Conservation (phyloP, 495 filamentous ascomycete genomes). For the Usnea hakonensis region DNA sequence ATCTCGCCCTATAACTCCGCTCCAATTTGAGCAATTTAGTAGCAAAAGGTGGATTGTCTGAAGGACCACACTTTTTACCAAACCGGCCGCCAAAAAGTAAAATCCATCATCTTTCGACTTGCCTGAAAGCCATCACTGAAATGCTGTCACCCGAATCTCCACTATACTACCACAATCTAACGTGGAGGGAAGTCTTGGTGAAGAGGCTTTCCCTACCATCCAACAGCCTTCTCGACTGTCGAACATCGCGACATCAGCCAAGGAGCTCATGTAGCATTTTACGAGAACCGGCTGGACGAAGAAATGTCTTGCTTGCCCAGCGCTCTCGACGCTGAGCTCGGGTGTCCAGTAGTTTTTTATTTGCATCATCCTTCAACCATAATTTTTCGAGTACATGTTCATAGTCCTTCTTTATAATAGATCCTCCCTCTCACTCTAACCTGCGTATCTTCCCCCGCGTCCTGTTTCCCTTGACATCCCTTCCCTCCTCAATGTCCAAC, state of each 20-base stretch:
- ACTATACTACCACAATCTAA: not conserved
- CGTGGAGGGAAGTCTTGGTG: not conserved
- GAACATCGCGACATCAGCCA: not conserved
- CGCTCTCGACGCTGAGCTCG: no score
- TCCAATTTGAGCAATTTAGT: not conserved
- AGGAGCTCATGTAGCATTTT: not conserved
- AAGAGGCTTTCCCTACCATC: not conserved
- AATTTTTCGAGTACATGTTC: not conserved
- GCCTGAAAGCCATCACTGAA: not conserved
- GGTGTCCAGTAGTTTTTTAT: not conserved
- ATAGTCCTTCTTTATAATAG: not conserved
- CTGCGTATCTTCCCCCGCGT: conserved; percentile 52
- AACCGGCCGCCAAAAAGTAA: not conserved
- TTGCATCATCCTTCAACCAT: not conserved
- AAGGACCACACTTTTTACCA: not conserved
- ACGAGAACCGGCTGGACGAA: not conserved
- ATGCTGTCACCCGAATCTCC: not conserved
- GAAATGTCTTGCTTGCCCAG: not conserved
- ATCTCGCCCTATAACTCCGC: not conserved
- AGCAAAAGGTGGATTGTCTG: not conserved
- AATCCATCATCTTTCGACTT: not conserved
- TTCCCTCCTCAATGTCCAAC: conserved; percentile 83
- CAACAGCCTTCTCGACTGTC: not conserved
- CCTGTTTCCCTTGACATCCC: conserved; percentile 73
- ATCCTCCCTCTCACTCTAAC: conserved; percentile 19